These are phyloP conservation scores for Talaromyces adpressus DNA, from an alignment of 495 filamentous ascomycete species.

Conservation along the genomic window DNA sequence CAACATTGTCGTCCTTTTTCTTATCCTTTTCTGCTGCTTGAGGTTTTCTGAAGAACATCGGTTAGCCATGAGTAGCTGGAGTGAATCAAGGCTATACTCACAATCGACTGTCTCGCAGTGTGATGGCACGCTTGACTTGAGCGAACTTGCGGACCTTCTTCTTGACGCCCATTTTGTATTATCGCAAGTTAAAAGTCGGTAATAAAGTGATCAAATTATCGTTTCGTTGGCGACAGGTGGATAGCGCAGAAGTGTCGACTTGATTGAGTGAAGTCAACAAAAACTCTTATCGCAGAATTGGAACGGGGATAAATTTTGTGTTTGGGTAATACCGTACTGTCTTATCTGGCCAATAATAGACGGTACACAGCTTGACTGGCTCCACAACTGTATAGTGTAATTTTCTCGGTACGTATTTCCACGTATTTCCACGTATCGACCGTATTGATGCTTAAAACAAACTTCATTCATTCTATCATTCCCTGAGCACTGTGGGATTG, in stretches of 20 bases:
- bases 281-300: slow-evolving; percentile 2
- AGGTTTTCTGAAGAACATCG: slow-evolving; percentile 1
- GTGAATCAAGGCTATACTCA: background rate
- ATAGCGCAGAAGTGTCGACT: background rate
- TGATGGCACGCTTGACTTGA: slow-evolving; percentile 11
- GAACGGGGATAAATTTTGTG: background rate
- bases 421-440: background rate
- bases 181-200: background rate
- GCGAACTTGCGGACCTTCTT: slow-evolving; percentile 13
- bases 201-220: background rate
- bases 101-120: slow-evolving; percentile 10
- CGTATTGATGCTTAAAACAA: background rate
- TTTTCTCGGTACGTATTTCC: background rate
- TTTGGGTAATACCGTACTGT: background rate
- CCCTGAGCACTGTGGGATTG: background rate
- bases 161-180: slow-evolving; percentile 10
- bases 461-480: background rate
- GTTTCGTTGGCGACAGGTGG: background rate
- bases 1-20: slow-evolving; percentile 9
- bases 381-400: background rate
- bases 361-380: background rate
- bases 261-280: background rate
- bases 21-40: slow-evolving; percentile 1
- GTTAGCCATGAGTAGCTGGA: background rate
- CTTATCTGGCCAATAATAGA: background rate